Percentiles rank a stretch among this genome's conserved stretches.
Conservation (phyloP, 495 filamentous ascomycete species). For the Sphaerosporella brunnea region DNA sequence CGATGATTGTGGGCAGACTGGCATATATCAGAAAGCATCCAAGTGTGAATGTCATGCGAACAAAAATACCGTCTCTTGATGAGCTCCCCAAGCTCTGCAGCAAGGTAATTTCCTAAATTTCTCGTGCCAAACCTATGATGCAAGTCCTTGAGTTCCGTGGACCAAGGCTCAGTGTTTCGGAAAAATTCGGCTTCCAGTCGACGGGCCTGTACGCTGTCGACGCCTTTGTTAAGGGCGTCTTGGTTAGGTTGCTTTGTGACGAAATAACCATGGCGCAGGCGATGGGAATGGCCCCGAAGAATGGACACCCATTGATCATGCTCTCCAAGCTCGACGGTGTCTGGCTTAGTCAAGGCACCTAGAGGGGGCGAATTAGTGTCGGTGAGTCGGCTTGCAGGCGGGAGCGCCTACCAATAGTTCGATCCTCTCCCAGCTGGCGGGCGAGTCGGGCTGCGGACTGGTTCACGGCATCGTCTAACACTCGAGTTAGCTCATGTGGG, state of each 20-base stretch:
- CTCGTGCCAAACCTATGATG: constrained; percentile 28
- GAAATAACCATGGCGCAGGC: constrained; percentile 30
- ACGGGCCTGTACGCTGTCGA: constrained; percentile 28
- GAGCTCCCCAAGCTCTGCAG: constrained; percentile 27
- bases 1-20: constrained; percentile 27
- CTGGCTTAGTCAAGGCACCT: constrained; percentile 36
- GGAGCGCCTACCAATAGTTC: constrained; percentile 30
- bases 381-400: no score
- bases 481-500: no score
- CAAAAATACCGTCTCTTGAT: constrained; percentile 21
- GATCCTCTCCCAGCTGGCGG: constrained; percentile 21
- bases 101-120: constrained; percentile 26
- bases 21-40: neutral
- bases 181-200: constrained; percentile 30
- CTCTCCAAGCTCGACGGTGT: constrained; percentile 27
- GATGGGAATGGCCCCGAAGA: constrained; percentile 27
- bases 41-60: no score
- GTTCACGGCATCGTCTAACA: constrained; percentile 24
- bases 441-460: constrained; percentile 25
- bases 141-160: constrained; percentile 18
- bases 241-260: constrained; percentile 34
- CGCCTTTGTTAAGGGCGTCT: constrained; percentile 25
- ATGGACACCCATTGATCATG: constrained; percentile 25
- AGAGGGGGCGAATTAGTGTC: no score
- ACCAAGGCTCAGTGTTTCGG: constrained; percentile 27